Evolutionary conservation across 2,329 filamentous ascomycete species (phyloP), one percentile per base, ranked within the genome.

Genomic region (Xylaria arbuscula): DNA sequence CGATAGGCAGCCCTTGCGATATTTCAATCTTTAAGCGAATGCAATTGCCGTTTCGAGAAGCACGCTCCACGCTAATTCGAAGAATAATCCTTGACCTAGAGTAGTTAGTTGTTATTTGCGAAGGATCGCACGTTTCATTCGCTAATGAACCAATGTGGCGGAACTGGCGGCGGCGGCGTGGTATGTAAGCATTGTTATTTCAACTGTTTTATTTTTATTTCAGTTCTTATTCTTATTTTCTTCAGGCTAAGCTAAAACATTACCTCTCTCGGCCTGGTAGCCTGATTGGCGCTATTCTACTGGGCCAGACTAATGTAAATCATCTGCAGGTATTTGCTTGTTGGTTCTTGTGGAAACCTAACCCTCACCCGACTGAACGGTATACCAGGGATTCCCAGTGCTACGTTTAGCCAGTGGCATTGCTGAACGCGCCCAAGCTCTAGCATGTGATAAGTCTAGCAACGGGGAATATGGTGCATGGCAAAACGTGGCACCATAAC

Each of bases 401-500:
- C 38, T 42, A 48, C 51, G 17, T 11, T 36, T 42, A 54, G 32
- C 64, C 62, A 70, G 69, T 72, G 51, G 40, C 10, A 69, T 67
- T 40, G 47, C 50, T 50, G 53, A 61, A 69, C 17, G 24, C 47
- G 36, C 42, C 70, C 47, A 64, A 66, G 66, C 62, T 67, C 65
- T 68, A 48, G 19, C 50, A 50, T 50, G 36, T 55, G 28, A 64
- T 38, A n/a, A 45, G 24, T 28, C 40, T 24, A 4, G 63, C 2
- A 48, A 64, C 47, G 45, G 11, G 38, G 60, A 45, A 48, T 51
- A 13, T 57, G 45, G 36, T 42, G 24, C 11, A 17, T 51, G 34
- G 56, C 17, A 66, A 60, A 58, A 66, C 60, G 68, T 72, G 68
- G 60, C 68, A 60, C 57, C 59, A 61, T 45, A 51, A 22, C 11